Conservation (phyloP, 2,329 filamentous ascomycete genomes). For the Trichoderma koningiopsis region DNA sequence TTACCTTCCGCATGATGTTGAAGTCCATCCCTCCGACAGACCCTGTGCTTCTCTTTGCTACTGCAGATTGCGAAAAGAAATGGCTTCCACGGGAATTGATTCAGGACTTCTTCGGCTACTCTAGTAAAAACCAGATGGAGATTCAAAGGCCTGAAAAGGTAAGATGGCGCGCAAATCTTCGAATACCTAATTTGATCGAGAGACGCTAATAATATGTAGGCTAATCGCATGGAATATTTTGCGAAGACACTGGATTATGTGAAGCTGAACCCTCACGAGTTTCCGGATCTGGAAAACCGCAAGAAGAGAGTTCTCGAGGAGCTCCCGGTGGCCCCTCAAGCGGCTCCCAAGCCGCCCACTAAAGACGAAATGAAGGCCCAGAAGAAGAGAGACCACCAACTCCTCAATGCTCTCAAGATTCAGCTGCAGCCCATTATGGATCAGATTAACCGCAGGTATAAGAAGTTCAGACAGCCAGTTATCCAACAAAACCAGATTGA, state of each 20-base stretch:
- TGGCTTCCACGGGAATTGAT: slow-evolving; percentile 66
- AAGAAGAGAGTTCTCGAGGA: slow-evolving; percentile 82
- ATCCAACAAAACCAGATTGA: slow-evolving; percentile 73
- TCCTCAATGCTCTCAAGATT: slow-evolving; percentile 85
- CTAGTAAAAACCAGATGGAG: slow-evolving; percentile 72
- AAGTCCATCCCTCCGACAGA: slow-evolving; percentile 86
- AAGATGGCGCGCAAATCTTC: slow-evolving; percentile 30
- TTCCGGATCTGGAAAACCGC: slow-evolving; percentile 82
- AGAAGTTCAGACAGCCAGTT: slow-evolving; percentile 79
- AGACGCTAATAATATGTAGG: slow-evolving; percentile 37
- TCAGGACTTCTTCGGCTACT: slow-evolving; percentile 82
- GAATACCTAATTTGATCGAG: neutral
- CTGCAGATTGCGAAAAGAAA: slow-evolving; percentile 69
- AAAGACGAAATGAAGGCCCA: slow-evolving; percentile 81
- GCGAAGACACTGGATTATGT: slow-evolving; percentile 72
- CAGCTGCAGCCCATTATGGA: slow-evolving; percentile 95
- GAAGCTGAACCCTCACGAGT: slow-evolving; percentile 76
- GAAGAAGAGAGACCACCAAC: slow-evolving; percentile 79
- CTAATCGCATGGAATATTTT: slow-evolving; percentile 79
- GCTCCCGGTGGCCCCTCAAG: slow-evolving; percentile 73
- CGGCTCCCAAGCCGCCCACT: slow-evolving; percentile 66
- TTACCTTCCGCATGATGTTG: slow-evolving; percentile 81
- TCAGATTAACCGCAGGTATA: slow-evolving; percentile 87
- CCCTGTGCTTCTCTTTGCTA: slow-evolving; percentile 83
- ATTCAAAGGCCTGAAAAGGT: slow-evolving; percentile 68